phyloP scores from a whole-genome alignment of 768 basidiomycete genomes.

The Basidioascus undulatus region DNA sequence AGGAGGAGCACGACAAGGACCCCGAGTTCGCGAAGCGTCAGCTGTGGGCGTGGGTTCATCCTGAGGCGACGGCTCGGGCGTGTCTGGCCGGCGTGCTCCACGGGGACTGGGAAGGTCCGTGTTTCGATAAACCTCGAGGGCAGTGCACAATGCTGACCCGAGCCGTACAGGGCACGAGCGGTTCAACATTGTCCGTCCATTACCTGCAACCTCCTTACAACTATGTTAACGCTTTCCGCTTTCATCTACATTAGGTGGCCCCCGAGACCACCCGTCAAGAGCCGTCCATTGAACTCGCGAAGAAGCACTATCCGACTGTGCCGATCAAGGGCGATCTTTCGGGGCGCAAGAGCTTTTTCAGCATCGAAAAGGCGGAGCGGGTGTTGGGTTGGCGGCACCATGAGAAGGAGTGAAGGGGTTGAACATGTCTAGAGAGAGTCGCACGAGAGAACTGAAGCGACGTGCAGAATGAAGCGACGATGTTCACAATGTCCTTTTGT shows the following conservation, averaged over 20 bases:
- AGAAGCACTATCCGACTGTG: constrained; percentile 10
- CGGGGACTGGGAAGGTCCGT: too few relatives aligned
- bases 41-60: too few relatives aligned
- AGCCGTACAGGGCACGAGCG: constrained; percentile 10
- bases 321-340: constrained; percentile 6
- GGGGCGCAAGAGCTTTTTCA: constrained; percentile 12
- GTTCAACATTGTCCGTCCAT: too few relatives aligned
- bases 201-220: constrained; percentile 6
- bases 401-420: constrained; percentile 3
- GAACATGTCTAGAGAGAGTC: too few relatives aligned
- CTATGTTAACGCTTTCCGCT: constrained; percentile 9
- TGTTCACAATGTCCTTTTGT: too few relatives aligned
- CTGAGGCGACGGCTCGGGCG: too few relatives aligned
- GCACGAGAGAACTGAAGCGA: too few relatives aligned
- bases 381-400: constrained; percentile 15
- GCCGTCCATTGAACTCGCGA: constrained; percentile 8
- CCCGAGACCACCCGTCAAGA: constrained; percentile 10
- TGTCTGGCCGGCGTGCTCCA: too few relatives aligned
- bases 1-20: too few relatives aligned
- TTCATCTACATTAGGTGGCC: constrained; percentile 11
- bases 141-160: background rate
- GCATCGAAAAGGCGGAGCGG: constrained; percentile 14
- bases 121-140: background rate
- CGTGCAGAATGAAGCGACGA: too few relatives aligned
- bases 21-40: too few relatives aligned